Base-by-base conservation (phyloP, 2,329 filamentous ascomycete species). In the Chrysoporthe deuterocubensis region DNA sequence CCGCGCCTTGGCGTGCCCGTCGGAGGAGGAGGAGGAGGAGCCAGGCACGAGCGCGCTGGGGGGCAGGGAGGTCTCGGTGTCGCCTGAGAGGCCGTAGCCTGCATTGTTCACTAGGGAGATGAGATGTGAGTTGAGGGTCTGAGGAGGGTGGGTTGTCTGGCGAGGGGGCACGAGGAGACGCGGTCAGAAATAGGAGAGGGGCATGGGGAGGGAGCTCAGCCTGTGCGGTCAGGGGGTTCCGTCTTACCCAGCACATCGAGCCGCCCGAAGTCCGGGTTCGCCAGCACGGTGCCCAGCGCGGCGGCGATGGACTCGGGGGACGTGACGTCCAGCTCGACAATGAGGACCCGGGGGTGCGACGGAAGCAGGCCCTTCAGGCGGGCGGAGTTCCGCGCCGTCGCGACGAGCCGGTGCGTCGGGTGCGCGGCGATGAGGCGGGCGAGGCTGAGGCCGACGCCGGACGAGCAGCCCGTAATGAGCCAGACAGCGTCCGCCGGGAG, bases 321-420 rank as follows among this genome's bases (percentile, higher is more conserved):
- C 0, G 79, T 83, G 2, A 85, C 82, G 63, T 84, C 82, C 2
- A 84, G 74, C 2, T 74, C 72, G 11, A 83, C 72, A 65, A 81
- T 82, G 67, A 84, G 75, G 26, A 83, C 71, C 61, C 73, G 61
- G 34, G 72, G 69, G 4, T 60, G 50, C 18, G 74, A 69, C 1
- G 79, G 76, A 4, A 84, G 75, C 67, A 74, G 75, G 3, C 76
- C 75, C 11, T 50, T 21, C 8, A 84, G 77, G 14, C 72, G 69
- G 1, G 74, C 69, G 1, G 74, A 71, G 48, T 81, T 78, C 13
- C 82, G 80, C 2, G 75, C 75, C 1, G 75, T 77, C 0, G 75
- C 74, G 7, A 75, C 74, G 0, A 77, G 26, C 6, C 75, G 72
- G 48, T 74, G 70, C 18, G 60, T 63, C 0, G 72, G 64, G 6